These are phyloP conservation scores for Dactylella cylindrospora DNA, from an alignment of 2,329 filamentous ascomycete genomes.

Conservation along the genomic window DNA sequence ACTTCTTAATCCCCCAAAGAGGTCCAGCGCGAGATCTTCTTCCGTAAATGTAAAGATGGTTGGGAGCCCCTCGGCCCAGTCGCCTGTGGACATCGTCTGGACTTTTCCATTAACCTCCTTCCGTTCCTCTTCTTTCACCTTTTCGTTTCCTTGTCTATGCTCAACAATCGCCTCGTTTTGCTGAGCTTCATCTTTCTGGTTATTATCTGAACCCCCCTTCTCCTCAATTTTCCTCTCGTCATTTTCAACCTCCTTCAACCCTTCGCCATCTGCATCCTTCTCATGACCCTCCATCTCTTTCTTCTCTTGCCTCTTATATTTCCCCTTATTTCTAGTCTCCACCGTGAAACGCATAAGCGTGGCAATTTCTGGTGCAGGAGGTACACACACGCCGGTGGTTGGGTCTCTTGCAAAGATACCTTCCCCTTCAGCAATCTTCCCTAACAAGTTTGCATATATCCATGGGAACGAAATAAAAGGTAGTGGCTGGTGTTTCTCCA, in stretches of 20 bases:
- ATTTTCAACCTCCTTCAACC: neutral
- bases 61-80: neutral
- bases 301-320: neutral
- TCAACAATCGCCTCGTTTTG: too few relatives aligned
- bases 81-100: neutral
- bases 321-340: constrained; percentile 4
- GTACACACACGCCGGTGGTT: constrained; percentile 9
- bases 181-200: too few relatives aligned
- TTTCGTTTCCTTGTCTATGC: too few relatives aligned
- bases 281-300: neutral
- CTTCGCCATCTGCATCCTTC: neutral
- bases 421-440: constrained; percentile 63
- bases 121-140: too few relatives aligned
- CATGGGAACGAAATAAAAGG: constrained; percentile 93
- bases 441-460: constrained; percentile 75
- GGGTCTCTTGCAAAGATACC: constrained; percentile 18
- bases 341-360: constrained; percentile 8
- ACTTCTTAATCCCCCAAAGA: too few relatives aligned
- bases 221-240: neutral
- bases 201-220: too few relatives aligned
- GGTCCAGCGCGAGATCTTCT: too few relatives aligned
- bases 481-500: constrained; percentile 61
- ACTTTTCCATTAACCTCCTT: too few relatives aligned
- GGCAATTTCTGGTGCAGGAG: constrained; percentile 2
- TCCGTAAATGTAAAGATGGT: too few relatives aligned